Evolutionary conservation across 805 yeast genomes (phyloP), one percentile per base, ranked within the genome.

Genomic region (Candida boidinii): DNA sequence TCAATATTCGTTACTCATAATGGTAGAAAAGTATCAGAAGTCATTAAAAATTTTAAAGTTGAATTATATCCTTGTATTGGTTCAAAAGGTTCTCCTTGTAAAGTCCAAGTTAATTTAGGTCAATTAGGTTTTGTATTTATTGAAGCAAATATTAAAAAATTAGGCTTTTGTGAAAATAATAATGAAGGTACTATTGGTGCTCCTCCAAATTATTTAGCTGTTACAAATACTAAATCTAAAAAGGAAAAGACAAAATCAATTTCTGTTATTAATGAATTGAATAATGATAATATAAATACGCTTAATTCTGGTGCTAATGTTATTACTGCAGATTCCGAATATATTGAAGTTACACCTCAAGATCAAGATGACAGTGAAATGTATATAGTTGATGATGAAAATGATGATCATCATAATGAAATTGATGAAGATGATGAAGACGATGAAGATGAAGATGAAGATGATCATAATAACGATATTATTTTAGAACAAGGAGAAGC

Each of bases 71-170:
- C 79, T 4, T 73, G 76, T 15, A 55, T 73, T 7, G 79, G 79
- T 5, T 62, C 76, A 30, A 62, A 60, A 34, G 62, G 56, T 51
- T 56, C 70, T 54, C 35, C 68, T 39, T 53, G 75, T 58, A 35
- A 68, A 62, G 72, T 70, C 49, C 39, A 71, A 53, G 61, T 75
- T 60, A 43, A 94, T 79, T 58, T 92, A 35, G 98, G 98, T 14
- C 90, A 84, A 45, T 67, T 76, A 36, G 96, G 96, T 2, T 87
- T 73, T 58, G 96, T 88, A 2, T 86, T 72, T 50, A 84, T 88
- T 30, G 96, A 88, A 51, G 96, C 85, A 2, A 86, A 87, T 51
- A 78, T 73, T 12, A 57, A 73, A 36, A 71, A 70, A 47, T 63
- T 70, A 33, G 79, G 78, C 5, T 73, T 73, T 40, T 68, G 75